Evolutionary conservation across 1,284 basidiomycete genomes (phyloP).

Genomic region (Garcileccinum viscosum): DNA sequence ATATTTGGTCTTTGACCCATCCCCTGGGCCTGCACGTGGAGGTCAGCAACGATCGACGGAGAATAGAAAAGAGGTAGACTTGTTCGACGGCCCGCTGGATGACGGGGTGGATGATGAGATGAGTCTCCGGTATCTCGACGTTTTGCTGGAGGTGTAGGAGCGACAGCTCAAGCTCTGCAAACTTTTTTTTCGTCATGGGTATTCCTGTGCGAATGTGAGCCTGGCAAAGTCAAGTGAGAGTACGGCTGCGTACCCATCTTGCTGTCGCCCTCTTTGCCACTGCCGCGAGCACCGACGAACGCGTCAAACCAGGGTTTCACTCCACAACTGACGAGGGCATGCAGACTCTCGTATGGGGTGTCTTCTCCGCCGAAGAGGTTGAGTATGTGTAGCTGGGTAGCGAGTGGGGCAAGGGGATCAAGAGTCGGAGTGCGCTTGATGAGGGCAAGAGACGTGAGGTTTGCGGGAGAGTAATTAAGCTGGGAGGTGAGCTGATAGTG

Average conservation of each 20-base stretch:
- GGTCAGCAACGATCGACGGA: too few relatives aligned
- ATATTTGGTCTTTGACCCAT: too few relatives aligned
- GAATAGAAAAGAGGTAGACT: too few relatives aligned
- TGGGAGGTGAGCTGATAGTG: constrained; percentile 75
- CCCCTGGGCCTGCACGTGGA: too few relatives aligned
- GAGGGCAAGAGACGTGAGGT: constrained; percentile 88
- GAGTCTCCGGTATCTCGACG: neutral
- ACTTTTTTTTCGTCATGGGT: constrained; percentile 3
- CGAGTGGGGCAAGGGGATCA: constrained; percentile 80
- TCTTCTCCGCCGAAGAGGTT: constrained; percentile 92
- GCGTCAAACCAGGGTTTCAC: constrained; percentile 99
- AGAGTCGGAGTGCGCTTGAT: constrained; percentile 91
- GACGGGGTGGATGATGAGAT: neutral
- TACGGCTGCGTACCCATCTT: constrained; percentile 75
- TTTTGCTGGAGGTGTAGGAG: constrained; percentile 1
- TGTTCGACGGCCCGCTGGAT: neutral
- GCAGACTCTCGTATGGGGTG: constrained; percentile 93
- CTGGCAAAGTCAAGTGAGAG: neutral
- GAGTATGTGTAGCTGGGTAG: constrained; percentile 89
- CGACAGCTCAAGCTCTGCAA: neutral
- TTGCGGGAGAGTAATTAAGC: constrained; percentile 81
- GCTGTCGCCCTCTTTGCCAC: constrained; percentile 77
- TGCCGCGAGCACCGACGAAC: constrained; percentile 82
- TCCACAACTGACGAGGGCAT: constrained; percentile 95
- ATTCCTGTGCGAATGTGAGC: constrained; percentile 49